Evolutionary conservation across 192 early-diverging fungal genomes (phyloP).

Genomic region (Rhizophagus clarus): DNA sequence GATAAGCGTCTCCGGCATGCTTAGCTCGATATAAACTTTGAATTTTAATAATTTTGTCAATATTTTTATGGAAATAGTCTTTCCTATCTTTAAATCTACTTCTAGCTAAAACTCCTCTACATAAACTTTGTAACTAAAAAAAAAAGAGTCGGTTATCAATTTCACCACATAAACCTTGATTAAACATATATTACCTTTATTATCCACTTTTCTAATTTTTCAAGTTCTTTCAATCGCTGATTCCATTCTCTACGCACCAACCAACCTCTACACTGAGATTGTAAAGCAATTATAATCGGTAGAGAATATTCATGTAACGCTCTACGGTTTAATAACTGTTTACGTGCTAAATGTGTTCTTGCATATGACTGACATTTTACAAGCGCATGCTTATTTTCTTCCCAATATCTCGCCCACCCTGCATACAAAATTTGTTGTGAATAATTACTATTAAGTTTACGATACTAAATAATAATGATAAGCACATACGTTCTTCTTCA

Average conservation of each 20-base stretch:
- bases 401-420: constrained; percentile 37
- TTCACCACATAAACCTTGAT: neutral
- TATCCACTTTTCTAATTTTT: constrained; percentile 23
- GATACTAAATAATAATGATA: neutral
- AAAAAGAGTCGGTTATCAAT: neutral
- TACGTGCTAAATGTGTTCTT: constrained; percentile 44
- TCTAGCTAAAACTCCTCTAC: constrained; percentile 58
- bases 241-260: constrained; percentile 19
- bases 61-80: constrained; percentile 63
- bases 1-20: constrained; percentile 67
- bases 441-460: neutral
- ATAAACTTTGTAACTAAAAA: constrained; percentile 56
- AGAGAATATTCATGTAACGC: constrained; percentile 9
- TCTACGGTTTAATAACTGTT: constrained; percentile 43
- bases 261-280: constrained; percentile 28
- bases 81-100: constrained; percentile 54
- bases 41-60: constrained; percentile 77
- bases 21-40: constrained; percentile 71
- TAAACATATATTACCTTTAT: neutral
- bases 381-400: constrained; percentile 48
- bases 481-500: constrained; percentile 35
- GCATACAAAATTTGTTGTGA: constrained; percentile 29
- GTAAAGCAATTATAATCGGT: constrained; percentile 22
- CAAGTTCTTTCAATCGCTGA: constrained; percentile 7
- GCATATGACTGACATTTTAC: constrained; percentile 50